Evolutionary conservation across 805 yeast genomes (phyloP), one percentile per base, ranked within the genome.

Genomic region (Starmerella kuoi): DNA sequence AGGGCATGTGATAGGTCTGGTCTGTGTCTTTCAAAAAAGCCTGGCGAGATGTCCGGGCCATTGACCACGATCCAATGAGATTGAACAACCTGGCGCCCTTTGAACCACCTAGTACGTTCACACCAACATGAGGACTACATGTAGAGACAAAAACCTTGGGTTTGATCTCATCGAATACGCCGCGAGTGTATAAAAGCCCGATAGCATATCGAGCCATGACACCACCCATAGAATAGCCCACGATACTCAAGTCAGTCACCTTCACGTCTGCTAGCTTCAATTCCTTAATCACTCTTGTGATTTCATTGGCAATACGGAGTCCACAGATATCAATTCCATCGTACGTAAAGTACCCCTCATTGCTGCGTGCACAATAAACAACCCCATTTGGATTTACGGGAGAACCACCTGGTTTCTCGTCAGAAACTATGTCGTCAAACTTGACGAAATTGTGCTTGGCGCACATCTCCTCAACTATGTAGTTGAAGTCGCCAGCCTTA

Each of bases 221-320:
- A 0, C 97, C 97, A 19, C 97, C 96, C 45, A 88, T 63, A 0
- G 95, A 83, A 59, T 87, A 88, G 0, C 97, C 95, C 2, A 83
- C 69, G 32, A 88, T 66, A 47, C 93, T 81, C 38, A 88, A 71
- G 51, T 76, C 72, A n/a, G 67, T 65, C 9, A 84, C 83, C 12
- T 56, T 53, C n/a, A 37, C 46, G 20, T 52, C 56, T 4, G 35
- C 30, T 17, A 21, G 25, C 19, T 30, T 26, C 23, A 61, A 40
- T 18, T 35, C 33, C 4, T 52, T 49, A 17, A 73, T 61, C 52
- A 67, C 66, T 1, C 46, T 50, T 17, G 64, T 57, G 37, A 85
- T 76, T 59, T 85, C 94, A 40, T 70, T 70, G 1, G 80, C 76
- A 6, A 82, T 79, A 19, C 93, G 65, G 38, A 75, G 66, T 1